Percentiles rank a stretch among this genome's conserved stretches.
Evolutionary conservation across 1,284 basidiomycete genomes (phyloP).

Genomic region (Coriolopsis trogii): DNA sequence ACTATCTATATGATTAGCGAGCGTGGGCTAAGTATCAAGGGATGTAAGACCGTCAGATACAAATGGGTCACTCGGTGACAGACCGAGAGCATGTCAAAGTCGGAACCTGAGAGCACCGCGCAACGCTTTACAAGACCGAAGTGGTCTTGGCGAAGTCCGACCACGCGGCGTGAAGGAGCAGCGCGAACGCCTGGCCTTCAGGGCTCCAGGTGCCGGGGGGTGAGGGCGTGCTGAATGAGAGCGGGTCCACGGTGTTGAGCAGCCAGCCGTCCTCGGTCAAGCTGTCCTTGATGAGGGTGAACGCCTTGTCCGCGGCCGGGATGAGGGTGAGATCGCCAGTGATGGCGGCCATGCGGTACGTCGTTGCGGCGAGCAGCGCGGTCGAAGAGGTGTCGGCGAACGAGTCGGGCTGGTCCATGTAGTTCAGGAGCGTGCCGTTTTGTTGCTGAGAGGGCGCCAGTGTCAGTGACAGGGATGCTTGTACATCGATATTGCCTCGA

Average conservation of each 20-base stretch:
- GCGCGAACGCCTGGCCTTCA: slow-evolving; percentile 67
- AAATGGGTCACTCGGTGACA: too few relatives aligned
- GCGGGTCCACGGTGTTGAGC: slow-evolving; percentile 63
- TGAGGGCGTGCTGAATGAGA: slow-evolving; percentile 49
- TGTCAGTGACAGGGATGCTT: too few relatives aligned
- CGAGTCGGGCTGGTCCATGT: slow-evolving; percentile 44
- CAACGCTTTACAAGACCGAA: background rate
- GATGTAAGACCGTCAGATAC: too few relatives aligned
- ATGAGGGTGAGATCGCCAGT: slow-evolving; percentile 37
- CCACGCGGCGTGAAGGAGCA: slow-evolving; percentile 66
- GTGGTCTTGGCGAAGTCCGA: slow-evolving; percentile 40
- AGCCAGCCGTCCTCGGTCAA: slow-evolving; percentile 54
- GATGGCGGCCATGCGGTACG: slow-evolving; percentile 44
- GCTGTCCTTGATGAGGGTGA: slow-evolving; percentile 40
- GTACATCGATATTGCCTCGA: too few relatives aligned
- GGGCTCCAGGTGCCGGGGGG: slow-evolving; percentile 48
- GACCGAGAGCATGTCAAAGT: background rate
- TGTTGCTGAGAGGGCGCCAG: slow-evolving; percentile 30
- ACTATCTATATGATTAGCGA: background rate
- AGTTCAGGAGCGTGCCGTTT: slow-evolving; percentile 52
- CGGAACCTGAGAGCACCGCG: background rate
- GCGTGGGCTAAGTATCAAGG: background rate
- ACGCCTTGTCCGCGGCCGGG: slow-evolving; percentile 45
- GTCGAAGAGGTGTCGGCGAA: slow-evolving; percentile 57
- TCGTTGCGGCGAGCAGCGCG: slow-evolving; percentile 53